These are phyloP conservation scores for Euptelea pleiosperma DNA, from an alignment of 164 flowering plant genomes.

Conservation along the genomic window DNA sequence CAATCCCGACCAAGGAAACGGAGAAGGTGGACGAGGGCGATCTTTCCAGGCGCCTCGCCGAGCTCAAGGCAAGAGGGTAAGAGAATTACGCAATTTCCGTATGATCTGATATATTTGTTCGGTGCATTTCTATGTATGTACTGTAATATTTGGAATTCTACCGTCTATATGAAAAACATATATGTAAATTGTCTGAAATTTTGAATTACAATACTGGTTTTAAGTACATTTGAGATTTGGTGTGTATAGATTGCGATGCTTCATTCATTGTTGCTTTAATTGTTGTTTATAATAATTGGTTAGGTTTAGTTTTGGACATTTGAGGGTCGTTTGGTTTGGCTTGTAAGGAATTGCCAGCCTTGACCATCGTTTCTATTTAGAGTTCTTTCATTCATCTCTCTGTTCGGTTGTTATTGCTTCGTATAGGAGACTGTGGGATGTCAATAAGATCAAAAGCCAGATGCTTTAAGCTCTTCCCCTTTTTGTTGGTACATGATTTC, in stretches of 20 bases:
- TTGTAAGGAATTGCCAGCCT: background rate
- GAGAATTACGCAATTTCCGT: background rate
- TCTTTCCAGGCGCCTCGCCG: background rate
- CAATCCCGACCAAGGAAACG: background rate
- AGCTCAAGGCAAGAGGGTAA: conserved; percentile 1
- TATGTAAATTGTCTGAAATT: background rate
- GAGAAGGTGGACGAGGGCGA: conserved; percentile 1
- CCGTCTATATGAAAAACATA: background rate
- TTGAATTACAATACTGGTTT: background rate
- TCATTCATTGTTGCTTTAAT: background rate
- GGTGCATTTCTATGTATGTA: background rate
- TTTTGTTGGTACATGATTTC: too few species aligned
- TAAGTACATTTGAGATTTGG: background rate
- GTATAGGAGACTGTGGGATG: too few species aligned
- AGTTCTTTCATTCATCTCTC: background rate
- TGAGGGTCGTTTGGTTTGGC: background rate
- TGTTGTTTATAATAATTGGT: background rate
- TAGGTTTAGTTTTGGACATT: background rate
- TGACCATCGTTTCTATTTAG: background rate
- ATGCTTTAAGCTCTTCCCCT: too few species aligned
- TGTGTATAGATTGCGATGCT: background rate
- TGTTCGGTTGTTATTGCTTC: too few species aligned
- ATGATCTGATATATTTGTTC: background rate
- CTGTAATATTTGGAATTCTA: background rate
- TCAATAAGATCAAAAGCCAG: too few species aligned